A percentile compares a stretch with the other conserved stretches of the same genome.
Evolutionary conservation across 257 asterid species (phyloP).

Genomic region (Przewalskia tangutica): DNA sequence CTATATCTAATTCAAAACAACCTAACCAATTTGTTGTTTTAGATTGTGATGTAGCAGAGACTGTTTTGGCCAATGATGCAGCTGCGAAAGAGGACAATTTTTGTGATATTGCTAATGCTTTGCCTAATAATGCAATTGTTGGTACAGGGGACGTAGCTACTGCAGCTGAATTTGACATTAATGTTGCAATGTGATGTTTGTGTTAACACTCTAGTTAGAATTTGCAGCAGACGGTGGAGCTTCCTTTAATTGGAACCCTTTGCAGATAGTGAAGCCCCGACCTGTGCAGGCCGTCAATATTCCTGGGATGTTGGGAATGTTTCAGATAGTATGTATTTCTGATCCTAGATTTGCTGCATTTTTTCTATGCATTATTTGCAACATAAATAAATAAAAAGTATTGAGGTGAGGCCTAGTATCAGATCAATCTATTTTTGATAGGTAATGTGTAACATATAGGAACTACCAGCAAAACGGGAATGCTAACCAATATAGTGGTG

Average conservation of each 20-base stretch:
- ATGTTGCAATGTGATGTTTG: too few species aligned
- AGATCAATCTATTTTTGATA: background rate
- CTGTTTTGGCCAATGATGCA: too few species aligned
- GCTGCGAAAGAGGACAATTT: too few species aligned
- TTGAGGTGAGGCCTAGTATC: background rate
- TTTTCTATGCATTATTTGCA: background rate
- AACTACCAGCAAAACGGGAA: background rate
- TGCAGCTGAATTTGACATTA: too few species aligned
- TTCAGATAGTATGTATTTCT: constrained; percentile 66
- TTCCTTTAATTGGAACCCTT: background rate
- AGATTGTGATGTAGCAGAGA: too few species aligned
- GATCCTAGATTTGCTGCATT: constrained; percentile 5
- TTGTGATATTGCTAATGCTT: too few species aligned
- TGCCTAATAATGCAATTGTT: too few species aligned
- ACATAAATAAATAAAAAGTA: background rate
- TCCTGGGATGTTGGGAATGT: constrained; percentile 98
- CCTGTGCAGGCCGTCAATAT: constrained; percentile 93
- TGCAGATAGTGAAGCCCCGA: constrained; percentile 90
- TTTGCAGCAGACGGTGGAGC: background rate
- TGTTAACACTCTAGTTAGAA: too few species aligned
- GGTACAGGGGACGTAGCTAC: too few species aligned
- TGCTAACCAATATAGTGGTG: background rate
- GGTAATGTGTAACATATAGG: background rate
- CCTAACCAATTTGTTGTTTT: too few species aligned
- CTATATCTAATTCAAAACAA: too few species aligned